Evolutionary conservation across 148 eudicot genomes (phyloP), one percentile per base, ranked within the genome.

Genomic region (Rhododendron simsii): DNA sequence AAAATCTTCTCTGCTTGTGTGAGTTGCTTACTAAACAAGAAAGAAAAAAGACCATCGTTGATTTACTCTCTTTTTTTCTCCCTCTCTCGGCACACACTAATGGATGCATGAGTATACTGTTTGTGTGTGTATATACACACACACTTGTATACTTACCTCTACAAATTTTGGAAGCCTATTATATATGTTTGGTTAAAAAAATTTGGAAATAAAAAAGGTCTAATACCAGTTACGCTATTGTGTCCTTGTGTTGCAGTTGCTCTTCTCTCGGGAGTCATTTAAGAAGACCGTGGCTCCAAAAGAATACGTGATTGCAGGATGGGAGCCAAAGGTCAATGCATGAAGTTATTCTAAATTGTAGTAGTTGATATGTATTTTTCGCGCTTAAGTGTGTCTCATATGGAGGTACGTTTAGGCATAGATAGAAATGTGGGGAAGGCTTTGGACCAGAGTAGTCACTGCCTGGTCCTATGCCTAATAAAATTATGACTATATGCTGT

Each of bases 291-390:
- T 86, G 86, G 86, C 94, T 35, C 90, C 91, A 8, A 88, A 90
- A 87, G 92, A 91, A 63, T 59, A 90, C 39, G 88, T 92, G 28
- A 65, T 89, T 86, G 91, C 93, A 45, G 92, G 93, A 39, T 92
- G 94, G 94, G 94, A 89, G 26, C 87, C 90, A 33, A 92, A 92
- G 89, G 91, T 91, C 83, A 90, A 91, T 81, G 87, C 94, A 26
- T 92, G 93, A 92, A 84, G 45, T 44, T 83, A 15, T 26, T 83
- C 59, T 67, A 67, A 45, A 33, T 28, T 83, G 23, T 53, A 80
- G n/a, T 8, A 57, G 47, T 50, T 1, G 16, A 9, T 55, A 53
- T 81, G 83, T 33, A 33, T 8, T 20, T 81, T 20, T 2, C 21
- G 65, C 65, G 33, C 11, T 81, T 35, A 61, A 59, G n/a, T 37